These are phyloP conservation scores for Wallacemonas sp. DNA, from an alignment of 208 protist species.

Conservation along the genomic window DNA sequence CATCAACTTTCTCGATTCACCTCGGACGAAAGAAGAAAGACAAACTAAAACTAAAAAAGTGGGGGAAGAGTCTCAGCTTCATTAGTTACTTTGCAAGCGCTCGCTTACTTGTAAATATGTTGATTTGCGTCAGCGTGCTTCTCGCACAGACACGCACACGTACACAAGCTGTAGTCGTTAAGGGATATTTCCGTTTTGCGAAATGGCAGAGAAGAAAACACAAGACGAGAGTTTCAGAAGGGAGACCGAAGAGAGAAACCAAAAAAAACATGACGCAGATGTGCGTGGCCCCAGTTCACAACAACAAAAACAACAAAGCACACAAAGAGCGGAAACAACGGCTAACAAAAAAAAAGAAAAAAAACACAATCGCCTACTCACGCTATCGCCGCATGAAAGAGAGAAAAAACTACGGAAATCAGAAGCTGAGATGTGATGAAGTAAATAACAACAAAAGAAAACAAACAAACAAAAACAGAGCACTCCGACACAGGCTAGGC, in stretches of 20 bases:
- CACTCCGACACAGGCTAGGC: too few species aligned
- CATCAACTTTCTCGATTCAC: background rate
- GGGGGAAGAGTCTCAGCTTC: too few species aligned
- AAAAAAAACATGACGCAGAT: conserved; percentile 2
- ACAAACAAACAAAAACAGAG: background rate
- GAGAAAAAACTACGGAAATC: too few species aligned
- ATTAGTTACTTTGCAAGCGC: too few species aligned
- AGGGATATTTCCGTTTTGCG: conserved; percentile 7
- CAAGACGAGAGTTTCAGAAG: conserved; percentile 2
- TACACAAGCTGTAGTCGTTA: background rate
- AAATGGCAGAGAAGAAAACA: background rate
- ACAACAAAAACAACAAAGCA: too few species aligned
- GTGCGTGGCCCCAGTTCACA: too few species aligned
- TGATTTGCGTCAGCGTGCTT: too few species aligned
- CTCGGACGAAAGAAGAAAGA: background rate
- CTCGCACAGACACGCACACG: background rate
- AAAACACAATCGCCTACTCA: too few species aligned
- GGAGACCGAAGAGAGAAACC: background rate
- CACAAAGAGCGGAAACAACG: background rate
- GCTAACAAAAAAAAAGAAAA: conserved; percentile 13
- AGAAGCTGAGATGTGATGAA: too few species aligned
- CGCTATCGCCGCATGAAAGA: too few species aligned
- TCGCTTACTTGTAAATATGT: too few species aligned
- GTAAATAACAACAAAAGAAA: background rate
- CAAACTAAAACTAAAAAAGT: too few species aligned